Conservation (phyloP, 305 asterid species). For the Vinca major region DNA sequence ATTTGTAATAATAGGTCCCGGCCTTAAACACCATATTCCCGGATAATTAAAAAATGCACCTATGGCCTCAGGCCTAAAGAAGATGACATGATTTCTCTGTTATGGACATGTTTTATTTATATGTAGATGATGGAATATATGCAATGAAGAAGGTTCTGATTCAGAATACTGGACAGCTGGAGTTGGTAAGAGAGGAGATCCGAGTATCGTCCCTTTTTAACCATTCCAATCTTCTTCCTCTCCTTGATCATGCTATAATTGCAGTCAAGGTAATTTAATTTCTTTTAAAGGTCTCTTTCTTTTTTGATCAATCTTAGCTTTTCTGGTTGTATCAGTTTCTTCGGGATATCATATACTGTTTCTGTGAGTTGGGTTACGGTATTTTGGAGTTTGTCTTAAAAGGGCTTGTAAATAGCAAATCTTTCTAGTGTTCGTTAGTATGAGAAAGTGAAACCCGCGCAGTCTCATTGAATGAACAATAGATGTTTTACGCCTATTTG, state of each 20-base stretch:
- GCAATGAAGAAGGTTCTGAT: conserved; percentile 98
- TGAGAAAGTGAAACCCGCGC: neutral
- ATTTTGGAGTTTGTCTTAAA: neutral
- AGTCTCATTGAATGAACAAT: neutral
- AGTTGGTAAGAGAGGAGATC: conserved; percentile 86
- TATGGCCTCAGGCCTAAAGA: neutral
- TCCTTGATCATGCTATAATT: conserved; percentile 94
- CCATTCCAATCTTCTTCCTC: conserved; percentile 95
- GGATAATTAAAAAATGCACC: neutral
- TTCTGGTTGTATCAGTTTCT: neutral
- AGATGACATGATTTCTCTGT: conserved; percentile 16
- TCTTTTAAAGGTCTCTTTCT: too few relatives aligned
- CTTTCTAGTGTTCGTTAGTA: neutral
- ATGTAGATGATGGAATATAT: conserved; percentile 87
- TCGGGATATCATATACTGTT: neutral
- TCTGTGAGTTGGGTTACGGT: neutral
- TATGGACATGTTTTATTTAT: conserved; percentile 12
- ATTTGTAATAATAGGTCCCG: too few relatives aligned
- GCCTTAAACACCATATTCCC: neutral
- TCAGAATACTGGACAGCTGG: conserved; percentile 79
- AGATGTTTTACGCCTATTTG: neutral
- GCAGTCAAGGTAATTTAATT: conserved; percentile 64
- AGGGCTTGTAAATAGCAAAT: neutral
- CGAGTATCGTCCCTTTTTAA: conserved; percentile 79
- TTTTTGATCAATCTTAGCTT: neutral